phyloP scores from a whole-genome alignment of 306 rosid genomes.

The Acacia acuminata region DNA sequence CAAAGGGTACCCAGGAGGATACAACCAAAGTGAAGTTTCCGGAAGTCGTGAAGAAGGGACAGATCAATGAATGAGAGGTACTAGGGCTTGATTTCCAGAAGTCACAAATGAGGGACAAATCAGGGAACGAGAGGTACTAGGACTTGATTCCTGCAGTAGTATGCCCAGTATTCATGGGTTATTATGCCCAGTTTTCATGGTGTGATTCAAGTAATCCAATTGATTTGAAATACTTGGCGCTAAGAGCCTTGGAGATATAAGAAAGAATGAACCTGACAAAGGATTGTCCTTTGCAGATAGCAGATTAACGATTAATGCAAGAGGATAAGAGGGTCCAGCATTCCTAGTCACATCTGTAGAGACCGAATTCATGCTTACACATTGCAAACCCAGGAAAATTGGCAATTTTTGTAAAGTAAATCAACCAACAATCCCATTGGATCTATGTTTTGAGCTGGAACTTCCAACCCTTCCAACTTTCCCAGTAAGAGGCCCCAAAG shows the following conservation, averaged over 20 bases:
- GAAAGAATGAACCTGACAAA: background rate
- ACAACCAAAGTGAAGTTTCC: background rate
- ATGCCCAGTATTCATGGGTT: too few species aligned
- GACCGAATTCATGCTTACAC: background rate
- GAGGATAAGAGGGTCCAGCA: background rate
- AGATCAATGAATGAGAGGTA: too few species aligned
- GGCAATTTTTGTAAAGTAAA: background rate
- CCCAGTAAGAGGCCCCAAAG: background rate
- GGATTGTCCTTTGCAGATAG: background rate
- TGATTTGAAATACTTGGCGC: background rate
- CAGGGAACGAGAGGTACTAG: background rate
- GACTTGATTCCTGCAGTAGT: background rate
- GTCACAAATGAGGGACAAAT: background rate
- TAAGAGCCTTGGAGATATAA: background rate
- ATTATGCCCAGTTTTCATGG: background rate
- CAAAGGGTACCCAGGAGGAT: background rate
- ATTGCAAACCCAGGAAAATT: background rate
- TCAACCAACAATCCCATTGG: background rate
- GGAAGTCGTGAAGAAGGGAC: background rate
- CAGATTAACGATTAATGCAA: background rate
- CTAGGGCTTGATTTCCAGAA: background rate
- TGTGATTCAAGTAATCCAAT: background rate
- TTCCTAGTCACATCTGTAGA: background rate
- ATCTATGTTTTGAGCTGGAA: background rate
- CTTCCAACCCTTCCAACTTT: background rate